Evolutionary conservation across 106 monocot genomes (phyloP).

Genomic region (Platanthera zijinensis): DNA sequence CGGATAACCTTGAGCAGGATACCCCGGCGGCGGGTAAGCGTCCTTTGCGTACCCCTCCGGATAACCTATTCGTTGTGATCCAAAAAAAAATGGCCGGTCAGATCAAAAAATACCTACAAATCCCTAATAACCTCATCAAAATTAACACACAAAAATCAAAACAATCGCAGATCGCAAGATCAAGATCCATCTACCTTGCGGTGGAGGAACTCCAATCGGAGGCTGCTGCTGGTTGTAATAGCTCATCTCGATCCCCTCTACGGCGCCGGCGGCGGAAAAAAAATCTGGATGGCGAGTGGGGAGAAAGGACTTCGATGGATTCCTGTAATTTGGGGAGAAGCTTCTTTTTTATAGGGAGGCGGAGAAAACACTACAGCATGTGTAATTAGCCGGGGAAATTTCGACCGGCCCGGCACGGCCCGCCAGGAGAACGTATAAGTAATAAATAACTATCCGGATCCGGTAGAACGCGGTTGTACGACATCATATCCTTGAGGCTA

Average conservation of each 20-base stretch:
- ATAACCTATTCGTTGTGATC: conserved; percentile 28
- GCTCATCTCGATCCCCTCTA: conserved; percentile 31
- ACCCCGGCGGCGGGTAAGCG: conserved; percentile 34
- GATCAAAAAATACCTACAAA: conserved; percentile 1
- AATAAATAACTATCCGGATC: no score
- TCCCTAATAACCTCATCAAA: conserved; percentile 3
- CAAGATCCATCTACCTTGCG: conserved; percentile 36
- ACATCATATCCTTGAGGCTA: no score
- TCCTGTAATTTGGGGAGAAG: no score
- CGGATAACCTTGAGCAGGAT: conserved; percentile 39
- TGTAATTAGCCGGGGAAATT: no score
- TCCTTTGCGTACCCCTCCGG: conserved; percentile 73
- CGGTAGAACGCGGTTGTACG: no score
- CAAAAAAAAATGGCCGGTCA: conserved; percentile 3
- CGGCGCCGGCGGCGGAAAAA: no score
- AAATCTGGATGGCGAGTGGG: no score
- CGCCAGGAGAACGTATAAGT: no score
- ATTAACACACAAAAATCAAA: neutral
- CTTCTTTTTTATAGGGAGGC: no score
- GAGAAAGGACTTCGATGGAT: no score
- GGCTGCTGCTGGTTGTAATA: conserved; percentile 73
- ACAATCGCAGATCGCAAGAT: neutral
- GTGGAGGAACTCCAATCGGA: conserved; percentile 68
- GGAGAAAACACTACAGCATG: no score
- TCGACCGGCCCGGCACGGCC: no score